A percentile compares a stretch with the other conserved stretches of the same genome.
Conservation (phyloP, 176 grass and related monocot genomes). For the Chloris gayana region DNA sequence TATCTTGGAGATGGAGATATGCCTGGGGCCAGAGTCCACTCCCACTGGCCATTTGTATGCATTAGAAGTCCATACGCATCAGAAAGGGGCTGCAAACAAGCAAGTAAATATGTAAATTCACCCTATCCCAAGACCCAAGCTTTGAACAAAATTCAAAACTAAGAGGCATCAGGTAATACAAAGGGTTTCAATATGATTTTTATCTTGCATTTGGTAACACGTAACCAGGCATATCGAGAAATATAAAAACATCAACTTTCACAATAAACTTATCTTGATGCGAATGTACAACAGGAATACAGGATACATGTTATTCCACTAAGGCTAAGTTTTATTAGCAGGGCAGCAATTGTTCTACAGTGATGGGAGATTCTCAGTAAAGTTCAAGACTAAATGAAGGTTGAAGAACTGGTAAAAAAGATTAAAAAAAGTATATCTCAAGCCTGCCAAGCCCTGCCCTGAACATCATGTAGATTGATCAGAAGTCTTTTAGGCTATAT, state of each 20-base stretch:
- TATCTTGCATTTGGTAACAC: not conserved
- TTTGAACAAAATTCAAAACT: slow-evolving; percentile 18
- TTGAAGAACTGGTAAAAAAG: not conserved
- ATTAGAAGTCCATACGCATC: slow-evolving; percentile 98
- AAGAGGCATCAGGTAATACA: not conserved
- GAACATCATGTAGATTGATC: not conserved
- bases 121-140: not conserved
- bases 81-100: slow-evolving; percentile 68
- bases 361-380: not conserved
- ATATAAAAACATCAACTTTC: not conserved
- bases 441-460: not conserved
- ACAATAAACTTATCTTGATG: not conserved
- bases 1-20: slow-evolving; percentile 97
- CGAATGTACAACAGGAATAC: not conserved
- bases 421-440: not conserved
- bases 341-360: not conserved
- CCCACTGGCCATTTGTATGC: slow-evolving; percentile 98
- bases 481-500: too few species aligned
- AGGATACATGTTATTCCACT: not conserved
- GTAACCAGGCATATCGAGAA: not conserved
- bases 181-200: not conserved
- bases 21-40: slow-evolving; percentile 98
- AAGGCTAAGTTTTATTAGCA: not conserved
- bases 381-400: not conserved
- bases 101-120: too few species aligned